phyloP scores from a whole-genome alignment of 495 filamentous ascomycete species.

The Glarea lozoyensis region DNA sequence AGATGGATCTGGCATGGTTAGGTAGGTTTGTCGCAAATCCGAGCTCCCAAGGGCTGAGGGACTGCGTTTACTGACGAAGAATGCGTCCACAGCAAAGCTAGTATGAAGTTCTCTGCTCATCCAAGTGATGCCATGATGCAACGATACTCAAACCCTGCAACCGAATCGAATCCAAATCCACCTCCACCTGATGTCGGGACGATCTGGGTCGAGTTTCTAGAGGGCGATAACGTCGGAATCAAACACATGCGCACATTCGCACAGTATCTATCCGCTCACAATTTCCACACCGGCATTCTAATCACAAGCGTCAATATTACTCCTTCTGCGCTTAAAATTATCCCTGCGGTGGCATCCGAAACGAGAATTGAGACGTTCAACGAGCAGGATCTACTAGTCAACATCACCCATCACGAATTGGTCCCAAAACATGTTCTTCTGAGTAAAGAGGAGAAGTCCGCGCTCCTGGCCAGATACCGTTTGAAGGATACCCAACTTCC shows the following conservation, averaged over 20 bases:
- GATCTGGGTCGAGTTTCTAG: slow-evolving; percentile 88
- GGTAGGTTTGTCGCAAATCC: too few relatives aligned
- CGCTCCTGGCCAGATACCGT: slow-evolving; percentile 76
- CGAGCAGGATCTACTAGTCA: slow-evolving; percentile 91
- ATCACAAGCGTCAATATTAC: slow-evolving; percentile 76
- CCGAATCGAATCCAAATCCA: slow-evolving; percentile 52
- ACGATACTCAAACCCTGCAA: slow-evolving; percentile 66
- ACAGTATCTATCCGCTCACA: slow-evolving; percentile 63
- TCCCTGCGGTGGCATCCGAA: slow-evolving; percentile 58
- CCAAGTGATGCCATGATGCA: slow-evolving; percentile 75
- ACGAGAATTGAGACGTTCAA: slow-evolving; percentile 85
- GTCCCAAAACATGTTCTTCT: slow-evolving; percentile 91
- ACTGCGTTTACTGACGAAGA: slow-evolving; percentile 23
- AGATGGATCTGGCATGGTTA: slow-evolving; percentile 48
- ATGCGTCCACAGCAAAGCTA: slow-evolving; percentile 51
- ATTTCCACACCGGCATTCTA: slow-evolving; percentile 83
- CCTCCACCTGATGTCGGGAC: slow-evolving; percentile 64
- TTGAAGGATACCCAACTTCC: slow-evolving; percentile 96
- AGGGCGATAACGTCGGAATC: slow-evolving; percentile 69
- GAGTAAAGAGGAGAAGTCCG: slow-evolving; percentile 78
- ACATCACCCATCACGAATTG: slow-evolving; percentile 96
- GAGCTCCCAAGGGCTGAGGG: too few relatives aligned
- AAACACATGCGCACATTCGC: slow-evolving; percentile 87
- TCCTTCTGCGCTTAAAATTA: slow-evolving; percentile 72
- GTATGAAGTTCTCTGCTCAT: slow-evolving; percentile 77